Evolutionary conservation across 257 asterid genomes (phyloP), one percentile per base, ranked within the genome.

Genomic region (Primulina eburnea): DNA sequence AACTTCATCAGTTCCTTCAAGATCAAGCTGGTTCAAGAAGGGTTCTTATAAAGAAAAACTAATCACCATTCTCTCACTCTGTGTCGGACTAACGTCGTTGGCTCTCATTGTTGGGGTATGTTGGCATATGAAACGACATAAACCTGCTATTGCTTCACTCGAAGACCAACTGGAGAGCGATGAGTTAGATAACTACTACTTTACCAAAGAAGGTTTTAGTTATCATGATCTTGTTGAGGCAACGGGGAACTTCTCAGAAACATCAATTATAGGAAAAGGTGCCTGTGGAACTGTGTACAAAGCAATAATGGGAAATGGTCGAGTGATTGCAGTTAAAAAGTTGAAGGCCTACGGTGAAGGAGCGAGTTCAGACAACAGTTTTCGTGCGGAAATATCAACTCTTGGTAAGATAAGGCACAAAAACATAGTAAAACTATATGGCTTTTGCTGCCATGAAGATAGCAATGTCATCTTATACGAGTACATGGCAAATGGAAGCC

Each of bases 211-310:
- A 67, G 93, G 92, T 38, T 86, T 87, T 80, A 77, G 74, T 18
- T 91, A 87, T 65, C 95, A 83, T 81, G 97, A 89, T 72, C 84
- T 89, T 38, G 80, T 89, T 7, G 90, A 83, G 66, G 97, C 96
- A 7, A 91, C 97, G 0, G 88, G 83, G 32, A 81, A 86, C 57
- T 91, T 91, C 17, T 81, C 96, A 1, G 93, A 91, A 12, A 56
- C 70, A 26, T 80, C 87, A 2, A 75, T 87, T 56, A 64, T 91
- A 8, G 97, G 97, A 37, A 84, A 75, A 61, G 96, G 97, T 11
- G 97, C 96, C 0, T 91, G 97, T 73, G 97, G 97, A 37, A 85
- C 83, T 5, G 97, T 91, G 68, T 91, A 91, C 81, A 91, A 76
- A 76, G 97, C 92, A 12, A 80, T 72, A 33, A 87, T 89, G 96